Conservation (phyloP, 2,329 filamentous ascomycete genomes). For the Madurella fahalii region DNA sequence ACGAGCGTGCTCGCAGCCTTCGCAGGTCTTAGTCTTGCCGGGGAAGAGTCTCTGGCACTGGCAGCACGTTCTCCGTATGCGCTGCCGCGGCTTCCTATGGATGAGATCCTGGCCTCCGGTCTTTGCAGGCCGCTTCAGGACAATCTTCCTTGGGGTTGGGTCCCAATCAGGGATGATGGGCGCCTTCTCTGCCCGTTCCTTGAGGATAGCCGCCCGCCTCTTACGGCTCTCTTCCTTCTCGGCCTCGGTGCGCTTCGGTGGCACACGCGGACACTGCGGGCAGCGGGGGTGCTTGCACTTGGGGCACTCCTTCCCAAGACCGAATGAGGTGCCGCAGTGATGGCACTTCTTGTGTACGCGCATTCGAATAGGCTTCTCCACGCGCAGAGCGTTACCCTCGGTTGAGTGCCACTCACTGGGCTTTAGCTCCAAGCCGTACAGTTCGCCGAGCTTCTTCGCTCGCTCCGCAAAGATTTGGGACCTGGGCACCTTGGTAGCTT, state of each 20-base stretch:
- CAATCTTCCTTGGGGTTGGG: constrained; percentile 43
- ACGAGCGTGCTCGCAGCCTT: constrained; percentile 64
- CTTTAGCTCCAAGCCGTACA: constrained; percentile 54
- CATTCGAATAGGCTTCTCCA: constrained; percentile 74
- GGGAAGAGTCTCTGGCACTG: constrained; percentile 63
- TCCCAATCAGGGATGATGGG: constrained; percentile 51
- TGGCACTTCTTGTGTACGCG: constrained; percentile 78
- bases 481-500: constrained; percentile 39
- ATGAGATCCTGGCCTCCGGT: constrained; percentile 67
- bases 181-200: constrained; percentile 55
- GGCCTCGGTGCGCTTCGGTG: constrained; percentile 58
- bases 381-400: constrained; percentile 55
- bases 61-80: constrained; percentile 73
- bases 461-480: constrained; percentile 53
- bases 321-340: constrained; percentile 71
- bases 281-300: constrained; percentile 78
- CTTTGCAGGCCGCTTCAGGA: constrained; percentile 61
- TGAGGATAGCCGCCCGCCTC: constrained; percentile 45
- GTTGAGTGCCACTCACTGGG: constrained; percentile 50
- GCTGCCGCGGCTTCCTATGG: constrained; percentile 66
- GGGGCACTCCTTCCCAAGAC: constrained; percentile 66
- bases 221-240: constrained; percentile 51
- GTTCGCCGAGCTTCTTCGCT: constrained; percentile 51
- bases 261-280: constrained; percentile 73
- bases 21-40: constrained; percentile 58